Evolutionary conservation across 2,329 filamentous ascomycete genomes (phyloP), one percentile per base, ranked within the genome.

Genomic region (Paracamarosporium sp.): DNA sequence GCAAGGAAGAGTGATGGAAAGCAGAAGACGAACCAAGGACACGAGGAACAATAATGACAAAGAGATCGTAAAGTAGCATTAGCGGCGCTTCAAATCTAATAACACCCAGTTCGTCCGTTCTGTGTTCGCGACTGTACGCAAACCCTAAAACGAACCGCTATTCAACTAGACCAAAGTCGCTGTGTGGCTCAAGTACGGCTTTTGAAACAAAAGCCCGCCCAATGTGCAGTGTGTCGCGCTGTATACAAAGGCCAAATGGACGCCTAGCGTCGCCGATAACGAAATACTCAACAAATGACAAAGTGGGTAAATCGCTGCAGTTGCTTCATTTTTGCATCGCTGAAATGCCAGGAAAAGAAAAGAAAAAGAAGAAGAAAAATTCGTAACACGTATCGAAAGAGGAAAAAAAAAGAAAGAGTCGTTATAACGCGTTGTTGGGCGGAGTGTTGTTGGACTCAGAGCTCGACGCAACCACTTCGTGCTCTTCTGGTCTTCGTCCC

Each of bases 401-500:
- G 28, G n/a, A 7, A 31, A 20, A 17, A 24, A 41, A 43, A 22
- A 40, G n/a, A 17, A 15, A 4, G 13, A 12, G 25, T 22, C 11
- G 24, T 55, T 41, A 50, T 5, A 27, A 44, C 51, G 50, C 38
- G 57, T 55, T 1, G 46, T 31, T 9, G 57, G 61, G 31, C 52
- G 63, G 30, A 20, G n/a, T n/a, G 24, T 35, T 27, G n/a, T 52
- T 22, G 36, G 54, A 11, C 25, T 30, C 13, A 51, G 48, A 11
- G 24, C 52, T 62, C 5, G 64, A 59, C 2, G 57, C 53, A 25
- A 46, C 55, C 17, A 60, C 36, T 44, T 68, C 66, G 36, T 59
- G 43, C 30, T 65, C 61, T 30, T 53, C 46, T 28, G 71, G 71
- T 54, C 69, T 71, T 33, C 69, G 60, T 17, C 71, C 71, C 48